Conservation (phyloP, 202 grass and related monocot species). For the Setaria italica region DNA sequence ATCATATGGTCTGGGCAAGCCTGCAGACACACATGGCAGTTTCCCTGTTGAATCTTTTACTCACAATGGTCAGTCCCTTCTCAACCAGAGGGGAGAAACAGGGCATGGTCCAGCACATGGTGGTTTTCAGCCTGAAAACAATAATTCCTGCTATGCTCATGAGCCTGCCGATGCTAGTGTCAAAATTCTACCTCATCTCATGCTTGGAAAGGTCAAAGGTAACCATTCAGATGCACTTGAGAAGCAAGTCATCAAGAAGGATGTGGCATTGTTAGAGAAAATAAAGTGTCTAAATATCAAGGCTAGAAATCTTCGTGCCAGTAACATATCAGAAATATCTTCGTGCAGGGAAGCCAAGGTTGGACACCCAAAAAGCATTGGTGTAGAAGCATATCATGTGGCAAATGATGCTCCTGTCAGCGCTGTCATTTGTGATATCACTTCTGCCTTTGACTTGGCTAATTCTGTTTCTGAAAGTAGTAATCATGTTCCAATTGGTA, state of each 20-base stretch:
- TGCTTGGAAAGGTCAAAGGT: conserved; percentile 48
- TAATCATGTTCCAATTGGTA: conserved; percentile 23
- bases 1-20: conserved; percentile 48
- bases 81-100: conserved; percentile 42
- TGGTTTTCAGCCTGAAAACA: conserved; percentile 40
- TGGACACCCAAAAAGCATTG: conserved; percentile 35
- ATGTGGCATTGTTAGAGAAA: conserved; percentile 70
- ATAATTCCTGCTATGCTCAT: conserved; percentile 46
- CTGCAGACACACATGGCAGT: conserved; percentile 40
- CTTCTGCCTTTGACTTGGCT: conserved; percentile 26
- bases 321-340: conserved; percentile 37
- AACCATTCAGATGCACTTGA: conserved; percentile 37
- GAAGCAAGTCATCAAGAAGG: conserved; percentile 66
- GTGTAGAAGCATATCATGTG: conserved; percentile 35
- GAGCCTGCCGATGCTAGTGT: conserved; percentile 51
- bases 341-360: conserved; percentile 50
- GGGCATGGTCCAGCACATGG: conserved; percentile 28
- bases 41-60: conserved; percentile 59
- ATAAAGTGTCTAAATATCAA: conserved; percentile 84
- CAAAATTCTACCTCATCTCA: conserved; percentile 52
- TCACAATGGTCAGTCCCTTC: conserved; percentile 51
- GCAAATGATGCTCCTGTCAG: conserved; percentile 26
- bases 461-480: conserved; percentile 31
- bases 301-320: conserved; percentile 52
- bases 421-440: conserved; percentile 32